Conservation (phyloP, 352 stramenopile species). For the Globisporangium paddicum region DNA sequence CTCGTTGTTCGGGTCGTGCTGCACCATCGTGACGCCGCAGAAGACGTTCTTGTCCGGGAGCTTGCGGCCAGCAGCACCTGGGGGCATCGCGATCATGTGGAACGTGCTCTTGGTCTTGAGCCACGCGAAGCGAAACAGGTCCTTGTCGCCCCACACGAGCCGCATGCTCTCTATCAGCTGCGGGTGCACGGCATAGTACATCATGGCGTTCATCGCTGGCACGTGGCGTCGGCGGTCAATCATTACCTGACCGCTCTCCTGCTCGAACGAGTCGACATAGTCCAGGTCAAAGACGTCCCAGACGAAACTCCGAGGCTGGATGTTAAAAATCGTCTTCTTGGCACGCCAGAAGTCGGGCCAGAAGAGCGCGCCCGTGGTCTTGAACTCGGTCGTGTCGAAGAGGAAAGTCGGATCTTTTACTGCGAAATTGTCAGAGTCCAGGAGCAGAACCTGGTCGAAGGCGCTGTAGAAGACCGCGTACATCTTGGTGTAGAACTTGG, state of each 20-base stretch:
- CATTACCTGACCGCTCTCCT: constrained; percentile 73
- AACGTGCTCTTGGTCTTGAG: constrained; percentile 58
- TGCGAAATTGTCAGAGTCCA: constrained; percentile 77
- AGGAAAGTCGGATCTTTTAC: constrained; percentile 60
- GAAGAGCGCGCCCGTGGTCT: constrained; percentile 50
- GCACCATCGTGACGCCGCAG: constrained; percentile 71
- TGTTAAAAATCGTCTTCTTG: constrained; percentile 72
- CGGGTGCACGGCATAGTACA: constrained; percentile 56
- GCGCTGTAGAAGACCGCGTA: constrained; percentile 69
- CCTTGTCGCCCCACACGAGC: constrained; percentile 75
- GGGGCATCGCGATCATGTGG: constrained; percentile 51
- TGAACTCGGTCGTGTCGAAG: constrained; percentile 50
- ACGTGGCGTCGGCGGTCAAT: constrained; percentile 45
- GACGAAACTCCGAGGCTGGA: constrained; percentile 54
- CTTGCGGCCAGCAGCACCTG: constrained; percentile 40
- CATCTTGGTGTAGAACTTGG: constrained; percentile 68
- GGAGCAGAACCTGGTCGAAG: constrained; percentile 70
- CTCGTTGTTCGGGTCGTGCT: constrained; percentile 40
- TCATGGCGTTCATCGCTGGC: constrained; percentile 47
- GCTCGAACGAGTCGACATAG: constrained; percentile 70
- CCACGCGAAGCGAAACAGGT: constrained; percentile 77
- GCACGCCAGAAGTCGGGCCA: constrained; percentile 79
- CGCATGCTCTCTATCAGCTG: constrained; percentile 36
- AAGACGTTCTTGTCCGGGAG: constrained; percentile 46
- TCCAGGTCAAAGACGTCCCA: constrained; percentile 63